These are phyloP conservation scores for Metroxylon sagu DNA, from an alignment of 176 grass and related monocot genomes.

Conservation along the genomic window DNA sequence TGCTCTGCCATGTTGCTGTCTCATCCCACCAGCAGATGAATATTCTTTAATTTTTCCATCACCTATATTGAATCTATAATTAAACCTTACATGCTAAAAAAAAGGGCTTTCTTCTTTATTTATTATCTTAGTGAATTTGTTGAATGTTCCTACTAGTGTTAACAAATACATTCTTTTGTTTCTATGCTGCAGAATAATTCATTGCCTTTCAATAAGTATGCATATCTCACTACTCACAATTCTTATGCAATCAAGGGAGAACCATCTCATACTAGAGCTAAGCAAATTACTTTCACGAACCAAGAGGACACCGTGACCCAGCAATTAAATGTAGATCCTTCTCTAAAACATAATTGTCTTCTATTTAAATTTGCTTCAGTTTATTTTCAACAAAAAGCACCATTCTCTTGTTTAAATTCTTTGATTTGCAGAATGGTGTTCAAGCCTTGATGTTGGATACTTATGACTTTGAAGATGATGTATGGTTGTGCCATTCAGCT, in stretches of 20 bases:
- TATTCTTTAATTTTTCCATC: too few relatives aligned
- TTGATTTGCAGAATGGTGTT: conserved; percentile 57
- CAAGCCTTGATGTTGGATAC: conserved; percentile 83
- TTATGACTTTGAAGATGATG: conserved; percentile 72
- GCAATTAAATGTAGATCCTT: conserved; percentile 55
- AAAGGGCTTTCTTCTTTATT: too few relatives aligned
- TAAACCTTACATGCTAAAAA: too few relatives aligned
- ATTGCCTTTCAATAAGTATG: conserved; percentile 93
- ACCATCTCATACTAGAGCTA: conserved; percentile 73
- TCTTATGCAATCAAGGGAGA: conserved; percentile 70
- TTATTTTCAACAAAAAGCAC: too few relatives aligned
- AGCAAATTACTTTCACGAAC: conserved; percentile 66
- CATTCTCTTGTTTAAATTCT: not conserved
- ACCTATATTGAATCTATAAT: too few relatives aligned
- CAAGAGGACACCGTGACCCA: conserved; percentile 79
- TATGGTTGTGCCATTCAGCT: conserved; percentile 85
- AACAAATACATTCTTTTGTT: conserved; percentile 9
- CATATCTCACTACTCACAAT: conserved; percentile 92
- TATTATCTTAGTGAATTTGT: too few relatives aligned
- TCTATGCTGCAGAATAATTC: conserved; percentile 58
- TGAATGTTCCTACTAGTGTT: too few relatives aligned
- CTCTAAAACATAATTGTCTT: too few relatives aligned
- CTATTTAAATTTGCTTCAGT: too few relatives aligned
- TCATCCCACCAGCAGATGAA: too few relatives aligned
- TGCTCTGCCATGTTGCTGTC: too few relatives aligned